These are phyloP conservation scores for Reutealis trisperma DNA, from an alignment of 345 rosid species.

Conservation along the genomic window DNA sequence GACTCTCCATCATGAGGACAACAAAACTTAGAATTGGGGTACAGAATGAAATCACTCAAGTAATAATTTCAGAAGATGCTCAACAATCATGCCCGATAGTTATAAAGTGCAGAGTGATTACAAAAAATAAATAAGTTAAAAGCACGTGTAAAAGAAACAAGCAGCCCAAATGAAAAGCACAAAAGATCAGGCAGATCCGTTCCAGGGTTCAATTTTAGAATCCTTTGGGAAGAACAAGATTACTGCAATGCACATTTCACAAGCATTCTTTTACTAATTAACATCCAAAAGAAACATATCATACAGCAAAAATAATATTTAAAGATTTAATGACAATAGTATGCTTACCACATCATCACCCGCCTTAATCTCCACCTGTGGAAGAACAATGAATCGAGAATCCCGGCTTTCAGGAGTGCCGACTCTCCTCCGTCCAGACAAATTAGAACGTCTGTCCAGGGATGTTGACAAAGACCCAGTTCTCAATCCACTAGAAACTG, in stretches of 20 bases:
- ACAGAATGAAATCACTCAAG: not conserved
- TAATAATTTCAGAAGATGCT: not conserved
- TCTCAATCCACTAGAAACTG: conserved; percentile 70
- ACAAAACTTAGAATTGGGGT: conserved; percentile 1
- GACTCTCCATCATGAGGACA: not conserved
- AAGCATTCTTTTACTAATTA: not conserved
- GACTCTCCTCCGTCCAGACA: conserved; percentile 63
- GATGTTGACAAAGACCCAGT: conserved; percentile 61
- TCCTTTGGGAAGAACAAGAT: not conserved
- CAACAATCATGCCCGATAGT: not conserved
- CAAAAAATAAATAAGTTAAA: not conserved
- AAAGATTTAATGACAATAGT: conserved; percentile 4
- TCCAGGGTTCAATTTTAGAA: not conserved
- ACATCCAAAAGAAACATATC: conserved; percentile 2
- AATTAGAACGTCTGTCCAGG: conserved; percentile 60
- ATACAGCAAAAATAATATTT: not conserved
- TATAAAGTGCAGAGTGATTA: not conserved
- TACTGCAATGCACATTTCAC: not conserved
- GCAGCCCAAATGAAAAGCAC: not conserved
- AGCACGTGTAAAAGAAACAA: not conserved
- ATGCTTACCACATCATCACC: conserved; percentile 88
- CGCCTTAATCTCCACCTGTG: conserved; percentile 90
- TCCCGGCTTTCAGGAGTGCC: conserved; percentile 70
- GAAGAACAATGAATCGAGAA: conserved; percentile 82
- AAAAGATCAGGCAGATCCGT: not conserved